phyloP scores from a whole-genome alignment of 331 rosid genomes.

The Spiraea crenata region DNA sequence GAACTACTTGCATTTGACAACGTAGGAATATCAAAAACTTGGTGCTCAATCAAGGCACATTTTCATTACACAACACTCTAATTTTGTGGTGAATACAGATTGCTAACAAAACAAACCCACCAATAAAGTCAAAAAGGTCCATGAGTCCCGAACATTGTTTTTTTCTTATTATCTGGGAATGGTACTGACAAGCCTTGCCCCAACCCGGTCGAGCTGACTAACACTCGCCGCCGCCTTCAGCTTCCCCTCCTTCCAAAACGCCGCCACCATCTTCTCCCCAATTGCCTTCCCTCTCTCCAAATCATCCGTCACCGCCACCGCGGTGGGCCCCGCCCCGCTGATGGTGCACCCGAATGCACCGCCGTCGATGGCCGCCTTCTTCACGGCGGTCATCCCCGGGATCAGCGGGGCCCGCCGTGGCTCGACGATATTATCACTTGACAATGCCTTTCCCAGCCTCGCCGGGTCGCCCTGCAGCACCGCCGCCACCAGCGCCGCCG shows the following conservation, averaged over 20 bases:
- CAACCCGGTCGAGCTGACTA: conserved; percentile 60
- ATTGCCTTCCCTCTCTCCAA: conserved; percentile 41
- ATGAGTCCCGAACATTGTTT: too few relatives aligned
- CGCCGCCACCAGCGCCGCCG: conserved; percentile 66
- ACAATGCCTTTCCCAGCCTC: conserved; percentile 63
- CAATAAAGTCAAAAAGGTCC: too few relatives aligned
- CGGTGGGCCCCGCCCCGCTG: conserved; percentile 87
- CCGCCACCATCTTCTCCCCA: conserved; percentile 52
- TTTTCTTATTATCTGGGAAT: conserved; percentile 22
- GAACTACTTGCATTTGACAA: not conserved
- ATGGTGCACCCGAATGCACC: conserved; percentile 90
- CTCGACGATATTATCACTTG: conserved; percentile 75
- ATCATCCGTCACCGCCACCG: conserved; percentile 52
- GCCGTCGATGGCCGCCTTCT: conserved; percentile 67
- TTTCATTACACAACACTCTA: not conserved
- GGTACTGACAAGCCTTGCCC: conserved; percentile 63
- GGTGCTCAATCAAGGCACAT: not conserved
- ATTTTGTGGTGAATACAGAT: not conserved
- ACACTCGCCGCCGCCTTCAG: conserved; percentile 56
- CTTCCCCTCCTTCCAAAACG: conserved; percentile 56
- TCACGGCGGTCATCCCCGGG: conserved; percentile 88
- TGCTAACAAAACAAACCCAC: not conserved
- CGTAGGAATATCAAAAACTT: not conserved
- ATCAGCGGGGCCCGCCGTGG: conserved; percentile 72
- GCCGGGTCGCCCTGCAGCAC: conserved; percentile 58